Percentiles rank a stretch among this genome's conserved stretches.
These are phyloP conservation scores for Alternaria ethzedia DNA, from an alignment of 2,329 filamentous ascomycete species.

Conservation along the genomic window DNA sequence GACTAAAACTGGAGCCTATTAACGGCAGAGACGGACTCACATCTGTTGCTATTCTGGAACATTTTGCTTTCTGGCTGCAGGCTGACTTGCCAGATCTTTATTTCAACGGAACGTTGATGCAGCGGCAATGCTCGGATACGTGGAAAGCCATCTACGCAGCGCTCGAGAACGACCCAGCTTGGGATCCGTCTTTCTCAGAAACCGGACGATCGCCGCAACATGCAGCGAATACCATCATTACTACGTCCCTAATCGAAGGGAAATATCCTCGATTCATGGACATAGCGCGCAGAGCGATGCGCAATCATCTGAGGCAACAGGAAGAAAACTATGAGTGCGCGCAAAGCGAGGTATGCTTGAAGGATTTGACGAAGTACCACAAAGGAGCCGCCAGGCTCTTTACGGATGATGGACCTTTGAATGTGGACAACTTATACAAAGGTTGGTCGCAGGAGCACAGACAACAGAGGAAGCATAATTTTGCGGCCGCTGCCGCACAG, in stretches of 20 bases:
- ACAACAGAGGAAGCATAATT: not conserved
- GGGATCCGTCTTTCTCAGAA: not conserved
- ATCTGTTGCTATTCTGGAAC: not conserved
- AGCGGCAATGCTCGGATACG: not conserved
- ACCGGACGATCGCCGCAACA: not conserved
- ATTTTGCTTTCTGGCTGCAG: conserved; percentile 8
- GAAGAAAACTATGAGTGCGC: not conserved
- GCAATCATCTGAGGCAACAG: not conserved
- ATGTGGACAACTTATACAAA: not conserved
- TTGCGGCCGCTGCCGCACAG: not conserved
- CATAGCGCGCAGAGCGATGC: not conserved
- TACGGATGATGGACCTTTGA: not conserved
- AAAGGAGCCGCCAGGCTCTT: not conserved
- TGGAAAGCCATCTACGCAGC: not conserved
- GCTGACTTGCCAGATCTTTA: conserved; percentile 8
- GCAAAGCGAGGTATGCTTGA: not conserved
- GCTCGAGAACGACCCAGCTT: not conserved
- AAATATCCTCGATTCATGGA: not conserved
- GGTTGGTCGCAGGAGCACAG: not conserved
- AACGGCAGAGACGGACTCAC: not conserved
- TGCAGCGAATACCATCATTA: not conserved
- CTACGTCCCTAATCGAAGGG: not conserved
- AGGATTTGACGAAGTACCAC: not conserved
- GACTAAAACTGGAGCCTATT: not conserved
- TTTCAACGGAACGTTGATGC: conserved; percentile 2